Evolutionary conservation across 345 rosid species (phyloP).

Genomic region (Lepidium africanum): DNA sequence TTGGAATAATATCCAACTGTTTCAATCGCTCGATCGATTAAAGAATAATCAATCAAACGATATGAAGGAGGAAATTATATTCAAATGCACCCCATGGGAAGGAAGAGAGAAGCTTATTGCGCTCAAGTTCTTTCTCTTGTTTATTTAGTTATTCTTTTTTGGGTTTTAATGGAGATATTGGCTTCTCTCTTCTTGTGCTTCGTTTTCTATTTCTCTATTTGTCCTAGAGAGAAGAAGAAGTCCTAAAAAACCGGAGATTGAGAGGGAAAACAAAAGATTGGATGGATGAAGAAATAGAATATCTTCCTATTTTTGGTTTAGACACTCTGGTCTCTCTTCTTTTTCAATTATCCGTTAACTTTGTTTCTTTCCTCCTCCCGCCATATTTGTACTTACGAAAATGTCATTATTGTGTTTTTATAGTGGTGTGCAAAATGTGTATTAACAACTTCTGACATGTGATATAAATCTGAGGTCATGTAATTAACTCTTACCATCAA

Average conservation of each 20-base stretch:
- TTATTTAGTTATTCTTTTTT: neutral
- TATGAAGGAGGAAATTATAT: slow-evolving; percentile 4
- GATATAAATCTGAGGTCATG: too few species aligned
- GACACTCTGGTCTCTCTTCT: neutral
- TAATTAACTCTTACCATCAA: too few species aligned
- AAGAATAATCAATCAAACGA: slow-evolving; percentile 20
- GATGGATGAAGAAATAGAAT: slow-evolving; percentile 3
- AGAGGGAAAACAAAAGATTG: slow-evolving; percentile 19
- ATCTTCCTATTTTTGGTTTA: slow-evolving; percentile 16
- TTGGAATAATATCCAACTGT: slow-evolving; percentile 5
- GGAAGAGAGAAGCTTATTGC: slow-evolving; percentile 27
- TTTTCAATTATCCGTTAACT: neutral
- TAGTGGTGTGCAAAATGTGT: too few species aligned
- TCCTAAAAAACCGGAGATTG: slow-evolving; percentile 28
- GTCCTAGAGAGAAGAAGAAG: slow-evolving; percentile 1
- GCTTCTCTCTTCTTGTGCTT: slow-evolving; percentile 22
- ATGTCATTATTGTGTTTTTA: too few species aligned
- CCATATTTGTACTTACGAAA: neutral
- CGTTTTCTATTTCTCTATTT: slow-evolving; percentile 13
- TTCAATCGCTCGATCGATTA: slow-evolving; percentile 1
- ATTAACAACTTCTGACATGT: too few species aligned
- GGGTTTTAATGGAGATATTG: neutral
- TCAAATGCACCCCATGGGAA: slow-evolving; percentile 38
- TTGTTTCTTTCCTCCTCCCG: neutral
- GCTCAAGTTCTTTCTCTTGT: neutral